A percentile compares a stretch with the other conserved stretches of the same genome.
Evolutionary conservation across 352 stramenopile species (phyloP).

Genomic region (Pseudoperonospora humuli): DNA sequence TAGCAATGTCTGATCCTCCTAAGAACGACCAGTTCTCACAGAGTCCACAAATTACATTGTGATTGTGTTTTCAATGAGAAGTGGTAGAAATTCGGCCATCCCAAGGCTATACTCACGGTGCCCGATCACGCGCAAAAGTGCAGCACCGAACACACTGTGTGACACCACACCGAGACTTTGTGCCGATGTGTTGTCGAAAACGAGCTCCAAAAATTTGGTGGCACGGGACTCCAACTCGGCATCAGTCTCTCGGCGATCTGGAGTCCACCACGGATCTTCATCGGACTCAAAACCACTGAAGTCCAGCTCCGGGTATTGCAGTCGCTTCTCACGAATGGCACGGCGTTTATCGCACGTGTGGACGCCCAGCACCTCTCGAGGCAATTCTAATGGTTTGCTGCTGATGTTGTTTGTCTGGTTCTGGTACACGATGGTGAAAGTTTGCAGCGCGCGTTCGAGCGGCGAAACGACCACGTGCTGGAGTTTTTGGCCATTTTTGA

Average conservation of each 20-base stretch:
- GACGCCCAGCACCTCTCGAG: slow-evolving; percentile 17
- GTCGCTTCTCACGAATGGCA: slow-evolving; percentile 15
- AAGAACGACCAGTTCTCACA: not conserved
- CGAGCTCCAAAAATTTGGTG: slow-evolving; percentile 13
- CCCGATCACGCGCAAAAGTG: slow-evolving; percentile 18
- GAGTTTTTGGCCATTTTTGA: slow-evolving; percentile 8
- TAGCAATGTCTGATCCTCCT: no score
- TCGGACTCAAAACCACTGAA: slow-evolving; percentile 17
- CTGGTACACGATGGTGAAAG: slow-evolving; percentile 17
- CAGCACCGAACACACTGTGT: slow-evolving; percentile 22
- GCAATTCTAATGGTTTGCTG: slow-evolving; percentile 13
- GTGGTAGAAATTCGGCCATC: slow-evolving; percentile 21
- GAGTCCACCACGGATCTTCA: slow-evolving; percentile 22
- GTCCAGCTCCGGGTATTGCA: slow-evolving; percentile 14
- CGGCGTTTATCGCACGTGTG: slow-evolving; percentile 20
- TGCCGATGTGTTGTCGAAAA: slow-evolving; percentile 16
- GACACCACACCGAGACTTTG: slow-evolving; percentile 17
- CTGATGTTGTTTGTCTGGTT: slow-evolving; percentile 9
- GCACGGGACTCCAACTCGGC: slow-evolving; percentile 11
- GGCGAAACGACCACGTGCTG: slow-evolving; percentile 21
- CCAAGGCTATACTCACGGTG: slow-evolving; percentile 23
- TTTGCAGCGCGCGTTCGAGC: slow-evolving; percentile 16
- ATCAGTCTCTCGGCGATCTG: slow-evolving; percentile 16
- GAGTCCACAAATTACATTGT: not conserved
- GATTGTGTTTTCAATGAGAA: slow-evolving; percentile 16